Evolutionary conservation across 768 basidiomycete genomes (phyloP).

Genomic region (Phanerochaete sordida): DNA sequence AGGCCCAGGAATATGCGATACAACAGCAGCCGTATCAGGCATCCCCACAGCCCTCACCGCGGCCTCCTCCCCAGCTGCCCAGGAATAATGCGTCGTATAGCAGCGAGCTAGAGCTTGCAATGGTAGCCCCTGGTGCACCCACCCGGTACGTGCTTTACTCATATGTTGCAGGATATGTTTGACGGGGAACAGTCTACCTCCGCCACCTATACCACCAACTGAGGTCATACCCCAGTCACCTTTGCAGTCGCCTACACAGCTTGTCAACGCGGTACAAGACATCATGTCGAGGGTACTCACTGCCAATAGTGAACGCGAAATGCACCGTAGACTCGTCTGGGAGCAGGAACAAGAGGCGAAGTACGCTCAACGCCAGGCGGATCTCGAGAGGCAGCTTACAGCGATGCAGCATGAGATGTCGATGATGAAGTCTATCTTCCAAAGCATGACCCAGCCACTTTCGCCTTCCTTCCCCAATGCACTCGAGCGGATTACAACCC

Average conservation of each 20-base stretch:
- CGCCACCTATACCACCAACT: not conserved
- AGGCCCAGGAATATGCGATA: not conserved
- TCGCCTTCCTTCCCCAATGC: not conserved
- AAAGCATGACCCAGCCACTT: not conserved
- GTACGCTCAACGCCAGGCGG: slow-evolving; percentile 48
- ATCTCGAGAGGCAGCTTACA: slow-evolving; percentile 53
- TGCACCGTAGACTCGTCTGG: slow-evolving; percentile 58
- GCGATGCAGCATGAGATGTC: slow-evolving; percentile 54
- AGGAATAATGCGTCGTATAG: slow-evolving; percentile 45
- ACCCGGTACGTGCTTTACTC: not conserved
- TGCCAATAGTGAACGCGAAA: slow-evolving; percentile 57
- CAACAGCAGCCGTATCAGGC: slow-evolving; percentile 1
- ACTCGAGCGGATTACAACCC: no score
- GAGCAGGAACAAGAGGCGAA: slow-evolving; percentile 69
- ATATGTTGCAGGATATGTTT: not conserved
- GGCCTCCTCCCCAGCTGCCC: slow-evolving; percentile 30
- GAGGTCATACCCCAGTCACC: slow-evolving; percentile 30
- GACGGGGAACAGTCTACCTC: not conserved
- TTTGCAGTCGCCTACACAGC: not conserved
- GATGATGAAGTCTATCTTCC: slow-evolving; percentile 32
- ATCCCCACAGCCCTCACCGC: slow-evolving; percentile 23
- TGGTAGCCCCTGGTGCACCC: slow-evolving; percentile 30
- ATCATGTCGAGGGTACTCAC: slow-evolving; percentile 55
- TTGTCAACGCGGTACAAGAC: slow-evolving; percentile 43
- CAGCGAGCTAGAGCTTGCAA: slow-evolving; percentile 63